Conservation (phyloP, 1,284 basidiomycete species). For the Cryptococcus neoformans region DNA sequence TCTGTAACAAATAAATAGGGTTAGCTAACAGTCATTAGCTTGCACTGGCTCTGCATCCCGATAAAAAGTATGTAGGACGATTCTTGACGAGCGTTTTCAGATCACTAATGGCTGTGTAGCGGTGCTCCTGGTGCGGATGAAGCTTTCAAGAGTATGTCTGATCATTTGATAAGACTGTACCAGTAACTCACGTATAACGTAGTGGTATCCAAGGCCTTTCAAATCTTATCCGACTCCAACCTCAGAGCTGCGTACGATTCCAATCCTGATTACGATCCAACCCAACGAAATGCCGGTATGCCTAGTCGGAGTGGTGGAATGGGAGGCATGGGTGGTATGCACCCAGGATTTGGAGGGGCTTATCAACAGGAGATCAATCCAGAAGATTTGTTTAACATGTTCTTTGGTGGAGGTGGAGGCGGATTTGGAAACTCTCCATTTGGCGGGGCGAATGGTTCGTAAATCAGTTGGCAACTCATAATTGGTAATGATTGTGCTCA, state of each 20-base stretch:
- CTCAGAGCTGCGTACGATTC: slow-evolving; percentile 90
- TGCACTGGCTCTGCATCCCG: slow-evolving; percentile 89
- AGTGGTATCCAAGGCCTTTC: slow-evolving; percentile 99
- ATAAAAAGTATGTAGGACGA: slow-evolving; percentile 65
- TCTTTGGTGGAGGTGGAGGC: slow-evolving; percentile 70
- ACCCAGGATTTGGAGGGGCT: slow-evolving; percentile 50
- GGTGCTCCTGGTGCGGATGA: slow-evolving; percentile 97
- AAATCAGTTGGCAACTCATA: background rate
- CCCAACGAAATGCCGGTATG: slow-evolving; percentile 74
- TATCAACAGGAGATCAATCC: slow-evolving; percentile 88
- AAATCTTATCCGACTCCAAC: slow-evolving; percentile 87
- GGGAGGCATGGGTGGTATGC: slow-evolving; percentile 43
- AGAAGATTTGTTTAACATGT: slow-evolving; percentile 98
- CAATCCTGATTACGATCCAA: slow-evolving; percentile 78
- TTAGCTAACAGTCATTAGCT: slow-evolving; percentile 55
- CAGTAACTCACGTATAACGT: background rate
- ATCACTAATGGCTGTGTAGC: slow-evolving; percentile 24
- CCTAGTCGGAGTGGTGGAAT: slow-evolving; percentile 56
- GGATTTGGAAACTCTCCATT: slow-evolving; percentile 55
- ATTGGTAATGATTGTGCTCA: background rate
- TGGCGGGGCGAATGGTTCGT: slow-evolving; percentile 49
- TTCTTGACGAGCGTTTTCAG: background rate
- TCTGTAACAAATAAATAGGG: background rate
- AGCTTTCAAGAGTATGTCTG: slow-evolving; percentile 89
- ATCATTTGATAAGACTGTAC: background rate